A percentile compares a stretch with the other conserved stretches of the same genome.
These are phyloP conservation scores for Mycena kentingensis DNA, from an alignment of 768 basidiomycete genomes.

Conservation along the genomic window DNA sequence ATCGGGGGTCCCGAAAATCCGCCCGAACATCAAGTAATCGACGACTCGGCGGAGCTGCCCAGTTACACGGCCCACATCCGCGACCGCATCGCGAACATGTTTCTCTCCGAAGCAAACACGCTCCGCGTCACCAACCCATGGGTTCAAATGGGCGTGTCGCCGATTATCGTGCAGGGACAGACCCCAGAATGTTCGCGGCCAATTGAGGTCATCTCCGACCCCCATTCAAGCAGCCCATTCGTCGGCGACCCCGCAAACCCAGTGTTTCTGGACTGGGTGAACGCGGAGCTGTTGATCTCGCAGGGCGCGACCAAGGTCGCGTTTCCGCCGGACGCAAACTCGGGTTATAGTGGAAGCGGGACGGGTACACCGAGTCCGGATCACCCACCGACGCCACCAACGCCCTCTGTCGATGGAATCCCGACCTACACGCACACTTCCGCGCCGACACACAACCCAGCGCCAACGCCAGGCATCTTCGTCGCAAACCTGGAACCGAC, in stretches of 20 bases:
- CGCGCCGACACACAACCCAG: slow-evolving; percentile 50
- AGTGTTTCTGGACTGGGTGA: slow-evolving; percentile 73
- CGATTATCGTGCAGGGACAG: slow-evolving; percentile 25
- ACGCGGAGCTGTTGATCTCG: slow-evolving; percentile 79
- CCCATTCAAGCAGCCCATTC: slow-evolving; percentile 48
- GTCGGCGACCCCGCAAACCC: slow-evolving; percentile 44
- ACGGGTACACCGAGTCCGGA: slow-evolving; percentile 2
- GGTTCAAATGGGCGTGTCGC: slow-evolving; percentile 47
- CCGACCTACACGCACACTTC: slow-evolving; percentile 58
- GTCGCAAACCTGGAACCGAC: slow-evolving; percentile 64
- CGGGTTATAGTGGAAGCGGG: slow-evolving; percentile 1
- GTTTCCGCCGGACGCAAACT: slow-evolving; percentile 24
- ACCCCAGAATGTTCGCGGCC: slow-evolving; percentile 37
- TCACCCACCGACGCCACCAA: slow-evolving; percentile 21
- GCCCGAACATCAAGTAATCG: slow-evolving; percentile 40
- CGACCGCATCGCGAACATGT: slow-evolving; percentile 85
- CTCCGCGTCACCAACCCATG: slow-evolving; percentile 71
- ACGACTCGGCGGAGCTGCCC: slow-evolving; percentile 77
- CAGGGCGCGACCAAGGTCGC: slow-evolving; percentile 42
- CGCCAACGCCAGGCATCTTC: slow-evolving; percentile 53
- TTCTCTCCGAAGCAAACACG: slow-evolving; percentile 58
- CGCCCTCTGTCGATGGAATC: slow-evolving; percentile 28
- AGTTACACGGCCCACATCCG: slow-evolving; percentile 88
- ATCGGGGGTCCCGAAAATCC: slow-evolving; percentile 36
- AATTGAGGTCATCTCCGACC: slow-evolving; percentile 38